Percentiles rank a stretch among this genome's conserved stretches.
Evolutionary conservation across 768 basidiomycete genomes (phyloP).

Genomic region (Leccinum longicurvipes): DNA sequence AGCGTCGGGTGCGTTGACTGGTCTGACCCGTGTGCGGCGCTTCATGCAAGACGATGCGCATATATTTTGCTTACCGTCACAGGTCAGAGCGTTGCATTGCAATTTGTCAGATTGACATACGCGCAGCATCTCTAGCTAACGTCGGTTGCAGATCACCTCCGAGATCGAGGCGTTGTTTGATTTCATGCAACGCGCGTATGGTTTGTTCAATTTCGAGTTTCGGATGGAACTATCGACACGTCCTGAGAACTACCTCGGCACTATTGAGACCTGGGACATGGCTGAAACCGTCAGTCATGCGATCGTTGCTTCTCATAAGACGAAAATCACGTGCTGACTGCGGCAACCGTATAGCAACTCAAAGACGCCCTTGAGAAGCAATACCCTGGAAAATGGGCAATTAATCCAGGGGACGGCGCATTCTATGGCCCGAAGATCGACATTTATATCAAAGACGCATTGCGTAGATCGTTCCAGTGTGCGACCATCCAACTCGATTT

Average conservation of each 20-base stretch:
- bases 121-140: neutral
- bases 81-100: constrained; percentile 43
- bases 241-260: constrained; percentile 90
- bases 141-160: constrained; percentile 60
- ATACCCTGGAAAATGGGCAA: constrained; percentile 85
- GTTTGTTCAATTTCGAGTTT: constrained; percentile 92
- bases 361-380: constrained; percentile 77
- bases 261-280: constrained; percentile 83
- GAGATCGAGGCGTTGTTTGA: constrained; percentile 89
- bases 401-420: constrained; percentile 96
- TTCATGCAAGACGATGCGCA: constrained; percentile 99
- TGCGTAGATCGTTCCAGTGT: constrained; percentile 93
- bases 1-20: constrained; percentile 90
- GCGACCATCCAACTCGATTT: constrained; percentile 99
- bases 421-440: constrained; percentile 99
- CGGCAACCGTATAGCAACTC: constrained; percentile 59
- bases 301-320: neutral
- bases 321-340: constrained; percentile 3
- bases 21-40: constrained; percentile 87
- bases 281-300: constrained; percentile 68
- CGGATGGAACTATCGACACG: constrained; percentile 92
- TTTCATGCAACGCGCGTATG: constrained; percentile 93
- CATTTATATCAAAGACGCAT: constrained; percentile 91
- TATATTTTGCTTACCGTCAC: constrained; percentile 94
- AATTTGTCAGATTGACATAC: neutral